Evolutionary conservation across 441 rosid species (phyloP).

Genomic region (Arabidopsis lyrata): DNA sequence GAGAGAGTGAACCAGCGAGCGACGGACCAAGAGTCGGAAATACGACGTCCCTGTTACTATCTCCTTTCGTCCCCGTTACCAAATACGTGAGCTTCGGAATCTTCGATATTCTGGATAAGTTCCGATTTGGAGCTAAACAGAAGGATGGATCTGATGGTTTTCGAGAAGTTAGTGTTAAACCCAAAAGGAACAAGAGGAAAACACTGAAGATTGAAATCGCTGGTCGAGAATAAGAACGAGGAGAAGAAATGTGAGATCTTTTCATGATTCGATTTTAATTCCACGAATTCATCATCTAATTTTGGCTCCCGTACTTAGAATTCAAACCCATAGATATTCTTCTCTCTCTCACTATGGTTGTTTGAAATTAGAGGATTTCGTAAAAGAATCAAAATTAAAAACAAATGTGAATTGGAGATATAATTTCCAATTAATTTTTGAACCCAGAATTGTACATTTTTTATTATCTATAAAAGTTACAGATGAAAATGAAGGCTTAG

Average conservation of each 20-base stretch:
- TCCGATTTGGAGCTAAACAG: conserved; percentile 31
- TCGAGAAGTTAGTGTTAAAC: conserved; percentile 45
- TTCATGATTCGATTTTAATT: conserved; percentile 56
- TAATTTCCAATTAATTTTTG: no score
- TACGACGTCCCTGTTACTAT: conserved; percentile 35
- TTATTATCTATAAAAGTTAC: no score
- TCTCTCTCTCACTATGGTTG: no score
- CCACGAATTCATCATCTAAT: no score
- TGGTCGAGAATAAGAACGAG: conserved; percentile 51
- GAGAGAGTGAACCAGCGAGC: conserved; percentile 18
- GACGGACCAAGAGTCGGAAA: not conserved
- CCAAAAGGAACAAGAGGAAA: conserved; percentile 50
- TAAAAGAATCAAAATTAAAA: no score
- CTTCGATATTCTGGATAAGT: conserved; percentile 26
- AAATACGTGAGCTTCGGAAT: conserved; percentile 77
- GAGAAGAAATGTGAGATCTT: conserved; percentile 49
- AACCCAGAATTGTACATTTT: no score
- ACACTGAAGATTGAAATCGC: conserved; percentile 41
- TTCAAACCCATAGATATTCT: no score
- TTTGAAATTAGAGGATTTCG: no score
- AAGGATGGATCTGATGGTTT: conserved; percentile 47
- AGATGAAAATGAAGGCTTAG: no score
- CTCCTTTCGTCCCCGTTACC: conserved; percentile 81
- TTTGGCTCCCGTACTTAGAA: no score
- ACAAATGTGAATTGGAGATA: no score